These are phyloP conservation scores for Boletus pseudo-olivaceus DNA, from an alignment of 768 basidiomycete genomes.

Conservation along the genomic window DNA sequence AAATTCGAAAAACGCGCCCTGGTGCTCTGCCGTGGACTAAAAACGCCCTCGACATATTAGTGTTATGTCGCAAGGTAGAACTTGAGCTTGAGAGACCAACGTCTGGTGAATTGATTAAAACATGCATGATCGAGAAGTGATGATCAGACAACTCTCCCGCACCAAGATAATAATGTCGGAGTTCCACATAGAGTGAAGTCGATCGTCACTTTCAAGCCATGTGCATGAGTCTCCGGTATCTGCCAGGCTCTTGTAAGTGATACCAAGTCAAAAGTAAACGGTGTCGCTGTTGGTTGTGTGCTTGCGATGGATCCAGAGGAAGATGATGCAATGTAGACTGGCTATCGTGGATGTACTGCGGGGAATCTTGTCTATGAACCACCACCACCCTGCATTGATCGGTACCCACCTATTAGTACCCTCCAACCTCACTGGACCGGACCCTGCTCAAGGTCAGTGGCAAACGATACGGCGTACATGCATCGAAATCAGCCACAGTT, in stretches of 20 bases:
- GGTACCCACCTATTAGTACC: neutral
- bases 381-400: neutral
- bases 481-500: neutral
- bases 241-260: neutral
- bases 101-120: neutral
- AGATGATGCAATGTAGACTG: neutral
- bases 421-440: neutral
- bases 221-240: neutral
- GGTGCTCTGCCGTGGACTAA: neutral
- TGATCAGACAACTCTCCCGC: neutral
- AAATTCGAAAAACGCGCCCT: neutral
- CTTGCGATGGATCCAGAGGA: neutral
- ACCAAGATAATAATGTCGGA: neutral
- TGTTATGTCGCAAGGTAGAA: neutral
- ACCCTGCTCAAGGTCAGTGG: neutral
- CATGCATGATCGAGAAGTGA: neutral
- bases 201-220: neutral
- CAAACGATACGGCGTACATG: neutral
- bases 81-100: neutral
- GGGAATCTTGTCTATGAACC: neutral
- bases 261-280: neutral
- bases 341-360: neutral
- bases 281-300: neutral
- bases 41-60: neutral
- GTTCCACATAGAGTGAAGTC: neutral